phyloP scores from a whole-genome alignment of 2,329 filamentous ascomycete genomes.

The Neodidymelliopsis sp. region DNA sequence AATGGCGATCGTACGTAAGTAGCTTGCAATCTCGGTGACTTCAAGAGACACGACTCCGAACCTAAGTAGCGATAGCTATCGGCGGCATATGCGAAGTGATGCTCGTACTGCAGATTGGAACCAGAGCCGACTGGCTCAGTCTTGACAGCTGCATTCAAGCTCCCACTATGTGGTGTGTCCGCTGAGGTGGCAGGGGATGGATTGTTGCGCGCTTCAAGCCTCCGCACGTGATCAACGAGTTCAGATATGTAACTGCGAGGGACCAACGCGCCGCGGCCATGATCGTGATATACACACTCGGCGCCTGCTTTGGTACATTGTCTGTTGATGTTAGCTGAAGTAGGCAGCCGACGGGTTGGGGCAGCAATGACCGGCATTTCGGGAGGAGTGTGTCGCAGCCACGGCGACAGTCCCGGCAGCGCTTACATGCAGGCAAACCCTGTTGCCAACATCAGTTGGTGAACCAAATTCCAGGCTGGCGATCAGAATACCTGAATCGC shows the following conservation, averaged over 20 bases:
- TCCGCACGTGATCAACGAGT: constrained; percentile 46
- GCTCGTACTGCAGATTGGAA: constrained; percentile 31
- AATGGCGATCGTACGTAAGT: constrained; percentile 24
- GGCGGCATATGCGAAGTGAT: constrained; percentile 44
- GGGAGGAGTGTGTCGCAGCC: constrained; percentile 48
- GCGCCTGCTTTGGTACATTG: constrained; percentile 48
- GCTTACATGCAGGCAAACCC: constrained; percentile 45
- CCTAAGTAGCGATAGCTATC: constrained; percentile 47
- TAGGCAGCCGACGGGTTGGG: neutral
- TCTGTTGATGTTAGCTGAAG: constrained; percentile 28
- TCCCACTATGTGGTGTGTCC: constrained; percentile 20
- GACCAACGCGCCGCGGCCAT: constrained; percentile 41
- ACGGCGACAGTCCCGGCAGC: constrained; percentile 46
- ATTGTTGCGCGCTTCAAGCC: constrained; percentile 26
- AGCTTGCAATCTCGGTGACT: constrained; percentile 38
- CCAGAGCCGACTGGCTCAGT: constrained; percentile 27
- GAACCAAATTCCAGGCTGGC: neutral
- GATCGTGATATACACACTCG: constrained; percentile 47
- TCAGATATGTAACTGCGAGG: constrained; percentile 47
- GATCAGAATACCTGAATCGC: constrained; percentile 31
- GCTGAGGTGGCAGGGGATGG: constrained; percentile 31
- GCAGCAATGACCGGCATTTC: constrained; percentile 38
- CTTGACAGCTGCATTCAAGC: constrained; percentile 15
- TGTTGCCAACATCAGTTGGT: constrained; percentile 16
- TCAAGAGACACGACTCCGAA: constrained; percentile 44